Evolutionary conservation across 176 grass and related monocot genomes (phyloP), one percentile per base, ranked within the genome.

Genomic region (Cocos nucifera): DNA sequence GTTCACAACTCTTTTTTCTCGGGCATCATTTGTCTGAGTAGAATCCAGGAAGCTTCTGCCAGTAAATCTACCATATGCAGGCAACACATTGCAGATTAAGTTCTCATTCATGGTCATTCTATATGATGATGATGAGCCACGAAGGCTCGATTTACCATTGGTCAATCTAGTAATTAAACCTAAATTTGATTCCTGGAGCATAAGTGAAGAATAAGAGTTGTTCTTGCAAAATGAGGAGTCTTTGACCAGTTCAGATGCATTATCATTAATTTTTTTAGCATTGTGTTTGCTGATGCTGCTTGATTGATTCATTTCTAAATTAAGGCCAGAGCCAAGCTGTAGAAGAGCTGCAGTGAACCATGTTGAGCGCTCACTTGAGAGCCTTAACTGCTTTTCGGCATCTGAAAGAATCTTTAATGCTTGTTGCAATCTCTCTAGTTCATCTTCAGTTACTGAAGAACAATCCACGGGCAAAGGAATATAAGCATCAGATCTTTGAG

Each of bases 251-350:
- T 83, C 75, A 14, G 80, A 74, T 39, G 77, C 51, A 6, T 61
- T 69, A 21, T 82, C 79, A 64, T 80, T 79, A 60, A 65, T 44
- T 67, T 56, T 77, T 80, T 79, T 88, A 70, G 53, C 66, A 29
- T 81, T 85, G 57, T 80, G 69, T 65, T 77, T 96, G 59, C 74
- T 79, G 51, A 77, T 87, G 58, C 80, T 63, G 63, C 67, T 73
- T 60, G 86, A 87, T 54, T 82, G 83, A 60, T 60, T 75, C 59
- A 66, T 72, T 71, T 98, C 93, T 75, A 74, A 81, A 75, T 73
- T 64, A 72, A 84, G 79, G 66, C 81, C 72, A 54, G 83, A 86
- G 66, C 59, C 28, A 35, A 61, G 59, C 59, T 35, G 26, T 35
- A 61, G 15, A 18, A 61, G 27, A 19, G 59, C 59, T 44, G 59